A percentile compares a stretch with the other conserved stretches of the same genome.
Evolutionary conservation across 768 basidiomycete genomes (phyloP).

Genomic region (Lactarius deliciosus): DNA sequence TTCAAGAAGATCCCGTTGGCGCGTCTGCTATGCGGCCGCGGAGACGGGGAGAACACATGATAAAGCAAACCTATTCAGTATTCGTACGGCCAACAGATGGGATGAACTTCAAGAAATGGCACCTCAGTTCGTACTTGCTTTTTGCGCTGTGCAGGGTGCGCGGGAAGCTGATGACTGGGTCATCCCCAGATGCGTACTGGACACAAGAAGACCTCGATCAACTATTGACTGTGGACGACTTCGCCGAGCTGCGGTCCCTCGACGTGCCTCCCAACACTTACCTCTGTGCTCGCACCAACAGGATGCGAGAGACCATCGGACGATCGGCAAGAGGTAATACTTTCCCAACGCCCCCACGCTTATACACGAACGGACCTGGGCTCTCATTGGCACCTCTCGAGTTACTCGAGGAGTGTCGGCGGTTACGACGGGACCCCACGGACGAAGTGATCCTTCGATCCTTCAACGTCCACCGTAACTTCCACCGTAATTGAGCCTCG

Average conservation of each 20-base stretch:
- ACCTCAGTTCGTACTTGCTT: slow-evolving; percentile 37
- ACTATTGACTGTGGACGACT: slow-evolving; percentile 59
- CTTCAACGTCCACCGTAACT: slow-evolving; percentile 7
- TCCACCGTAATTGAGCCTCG: neutral
- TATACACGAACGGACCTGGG: slow-evolving; percentile 1
- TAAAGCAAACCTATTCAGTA: slow-evolving; percentile 45
- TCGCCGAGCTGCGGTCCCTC: slow-evolving; percentile 52
- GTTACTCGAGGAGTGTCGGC: slow-evolving; percentile 20
- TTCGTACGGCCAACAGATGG: slow-evolving; percentile 36
- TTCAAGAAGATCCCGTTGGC: slow-evolving; percentile 30
- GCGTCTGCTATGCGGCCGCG: slow-evolving; percentile 27
- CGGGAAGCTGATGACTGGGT: slow-evolving; percentile 2
- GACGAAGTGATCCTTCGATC: slow-evolving; percentile 23
- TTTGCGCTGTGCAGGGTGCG: neutral
- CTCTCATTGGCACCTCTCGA: slow-evolving; percentile 26
- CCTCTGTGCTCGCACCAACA: slow-evolving; percentile 54
- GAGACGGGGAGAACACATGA: slow-evolving; percentile 31
- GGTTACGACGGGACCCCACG: slow-evolving; percentile 19
- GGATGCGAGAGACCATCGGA: slow-evolving; percentile 30
- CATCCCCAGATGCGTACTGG: slow-evolving; percentile 69
- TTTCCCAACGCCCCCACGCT: slow-evolving; percentile 1
- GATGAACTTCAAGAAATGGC: slow-evolving; percentile 37
- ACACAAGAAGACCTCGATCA: slow-evolving; percentile 59
- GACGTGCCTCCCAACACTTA: slow-evolving; percentile 61
- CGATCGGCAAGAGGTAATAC: slow-evolving; percentile 7